Conservation (phyloP, 805 yeast genomes). For the Candida michaelii region DNA sequence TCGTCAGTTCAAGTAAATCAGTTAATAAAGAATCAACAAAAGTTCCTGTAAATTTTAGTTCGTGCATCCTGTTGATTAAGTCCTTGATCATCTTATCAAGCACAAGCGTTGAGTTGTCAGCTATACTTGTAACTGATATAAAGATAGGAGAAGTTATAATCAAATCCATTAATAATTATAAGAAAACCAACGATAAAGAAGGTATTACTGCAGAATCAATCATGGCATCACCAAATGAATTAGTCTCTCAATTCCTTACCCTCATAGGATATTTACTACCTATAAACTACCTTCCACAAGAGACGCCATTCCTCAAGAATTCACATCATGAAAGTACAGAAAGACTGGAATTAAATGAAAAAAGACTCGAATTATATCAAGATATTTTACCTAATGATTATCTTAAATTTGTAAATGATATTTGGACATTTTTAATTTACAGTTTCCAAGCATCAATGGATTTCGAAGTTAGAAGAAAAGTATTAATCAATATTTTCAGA, state of each 20-base stretch:
- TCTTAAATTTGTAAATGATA: slow-evolving; percentile 40
- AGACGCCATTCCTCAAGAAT: slow-evolving; percentile 29
- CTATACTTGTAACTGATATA: slow-evolving; percentile 46
- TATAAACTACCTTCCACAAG: slow-evolving; percentile 25
- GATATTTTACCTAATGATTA: slow-evolving; percentile 22
- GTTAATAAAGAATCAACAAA: slow-evolving; percentile 17
- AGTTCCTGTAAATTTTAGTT: slow-evolving; percentile 30
- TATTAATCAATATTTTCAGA: slow-evolving; percentile 53
- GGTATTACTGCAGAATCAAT: slow-evolving; percentile 61
- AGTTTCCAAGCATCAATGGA: slow-evolving; percentile 75
- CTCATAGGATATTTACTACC: slow-evolving; percentile 64
- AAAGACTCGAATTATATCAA: slow-evolving; percentile 31
- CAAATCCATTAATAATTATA: slow-evolving; percentile 51
- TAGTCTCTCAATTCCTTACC: slow-evolving; percentile 53
- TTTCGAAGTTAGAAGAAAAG: slow-evolving; percentile 57
- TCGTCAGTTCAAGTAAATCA: slow-evolving; percentile 27
- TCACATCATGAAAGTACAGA: slow-evolving; percentile 22
- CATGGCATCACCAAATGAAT: slow-evolving; percentile 71
- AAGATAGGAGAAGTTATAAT: slow-evolving; percentile 48
- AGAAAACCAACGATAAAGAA: slow-evolving; percentile 24
- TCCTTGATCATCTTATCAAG: slow-evolving; percentile 47
- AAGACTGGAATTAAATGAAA: slow-evolving; percentile 26
- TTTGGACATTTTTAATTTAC: slow-evolving; percentile 56
- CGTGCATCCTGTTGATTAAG: slow-evolving; percentile 42
- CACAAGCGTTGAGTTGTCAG: slow-evolving; percentile 42